These are phyloP conservation scores for Simplicillium aogashimaense DNA, from an alignment of 2,329 filamentous ascomycete genomes.

Conservation along the genomic window DNA sequence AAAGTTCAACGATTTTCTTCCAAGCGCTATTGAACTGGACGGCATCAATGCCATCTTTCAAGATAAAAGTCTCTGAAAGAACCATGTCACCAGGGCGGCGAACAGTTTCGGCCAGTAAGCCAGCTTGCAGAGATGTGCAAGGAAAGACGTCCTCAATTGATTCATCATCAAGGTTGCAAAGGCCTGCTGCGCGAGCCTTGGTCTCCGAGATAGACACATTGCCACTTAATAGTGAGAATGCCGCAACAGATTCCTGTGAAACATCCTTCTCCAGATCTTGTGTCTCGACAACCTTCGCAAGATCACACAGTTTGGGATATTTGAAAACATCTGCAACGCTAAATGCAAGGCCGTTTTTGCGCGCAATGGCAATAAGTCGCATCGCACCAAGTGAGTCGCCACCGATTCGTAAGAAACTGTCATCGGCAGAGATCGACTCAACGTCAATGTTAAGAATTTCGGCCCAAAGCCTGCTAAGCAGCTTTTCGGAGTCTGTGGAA, in stretches of 20 bases:
- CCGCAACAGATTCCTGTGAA: background rate
- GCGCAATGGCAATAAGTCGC: background rate
- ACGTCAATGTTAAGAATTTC: conserved; percentile 2
- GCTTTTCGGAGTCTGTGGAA: background rate
- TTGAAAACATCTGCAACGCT: conserved; percentile 1
- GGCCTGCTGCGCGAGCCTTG: conserved; percentile 1
- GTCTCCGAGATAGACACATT: background rate
- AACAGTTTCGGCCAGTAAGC: conserved; percentile 10
- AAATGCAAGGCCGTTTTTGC: background rate
- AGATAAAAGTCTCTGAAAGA: conserved; percentile 4
- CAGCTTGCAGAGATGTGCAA: conserved; percentile 12
- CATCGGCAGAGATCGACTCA: background rate
- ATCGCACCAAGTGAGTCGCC: conserved; percentile 2
- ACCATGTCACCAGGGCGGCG: conserved; percentile 9
- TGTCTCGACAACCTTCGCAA: background rate
- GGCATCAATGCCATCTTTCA: conserved; percentile 6
- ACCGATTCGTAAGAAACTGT: conserved; percentile 1
- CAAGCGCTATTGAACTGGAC: conserved; percentile 7
- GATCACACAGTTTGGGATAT: conserved; percentile 1
- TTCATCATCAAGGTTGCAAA: conserved; percentile 6
- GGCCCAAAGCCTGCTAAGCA: conserved; percentile 3
- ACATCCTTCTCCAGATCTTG: background rate
- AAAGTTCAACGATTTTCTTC: conserved; percentile 5
- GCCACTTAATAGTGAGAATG: background rate
- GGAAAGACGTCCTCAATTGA: conserved; percentile 11